Evolutionary conservation across 2,329 filamentous ascomycete species (phyloP).

Genomic region (Zelopaecilomyces penicillatus): DNA sequence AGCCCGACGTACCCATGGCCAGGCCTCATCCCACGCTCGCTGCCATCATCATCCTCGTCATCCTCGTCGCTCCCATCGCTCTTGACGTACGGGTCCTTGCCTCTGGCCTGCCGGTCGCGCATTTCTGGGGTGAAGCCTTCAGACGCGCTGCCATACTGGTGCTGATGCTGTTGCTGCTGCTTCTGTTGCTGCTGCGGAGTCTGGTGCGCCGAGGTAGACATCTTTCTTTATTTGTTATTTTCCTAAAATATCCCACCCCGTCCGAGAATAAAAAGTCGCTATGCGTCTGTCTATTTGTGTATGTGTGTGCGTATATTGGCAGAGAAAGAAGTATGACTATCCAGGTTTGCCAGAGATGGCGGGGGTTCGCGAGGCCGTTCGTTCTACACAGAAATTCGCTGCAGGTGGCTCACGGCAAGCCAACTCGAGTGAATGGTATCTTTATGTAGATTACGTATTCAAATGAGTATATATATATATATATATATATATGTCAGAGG

Average conservation of each 20-base stretch:
- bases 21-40: slow-evolving; percentile 11
- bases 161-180: slow-evolving; percentile 21
- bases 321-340: too few species aligned
- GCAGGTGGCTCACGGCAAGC: too few species aligned
- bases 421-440: too few species aligned
- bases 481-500: too few species aligned
- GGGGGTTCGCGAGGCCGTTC: too few species aligned
- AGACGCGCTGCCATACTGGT: slow-evolving; percentile 12
- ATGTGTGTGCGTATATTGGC: too few species aligned
- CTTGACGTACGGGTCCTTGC: slow-evolving; percentile 44
- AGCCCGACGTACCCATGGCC: slow-evolving; percentile 5
- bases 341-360: too few species aligned
- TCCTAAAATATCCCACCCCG: background rate
- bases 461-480: too few species aligned
- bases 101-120: slow-evolving; percentile 51
- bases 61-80: slow-evolving; percentile 16
- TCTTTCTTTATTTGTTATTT: background rate
- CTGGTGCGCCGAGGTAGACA: background rate
- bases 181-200: background rate
- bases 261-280: background rate
- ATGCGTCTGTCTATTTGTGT: too few species aligned
- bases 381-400: too few species aligned
- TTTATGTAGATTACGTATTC: too few species aligned
- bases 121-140: slow-evolving; percentile 38
- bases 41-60: slow-evolving; percentile 18